phyloP scores from a whole-genome alignment of 352 stramenopile genomes.

The Globisporangium carolinianum region DNA sequence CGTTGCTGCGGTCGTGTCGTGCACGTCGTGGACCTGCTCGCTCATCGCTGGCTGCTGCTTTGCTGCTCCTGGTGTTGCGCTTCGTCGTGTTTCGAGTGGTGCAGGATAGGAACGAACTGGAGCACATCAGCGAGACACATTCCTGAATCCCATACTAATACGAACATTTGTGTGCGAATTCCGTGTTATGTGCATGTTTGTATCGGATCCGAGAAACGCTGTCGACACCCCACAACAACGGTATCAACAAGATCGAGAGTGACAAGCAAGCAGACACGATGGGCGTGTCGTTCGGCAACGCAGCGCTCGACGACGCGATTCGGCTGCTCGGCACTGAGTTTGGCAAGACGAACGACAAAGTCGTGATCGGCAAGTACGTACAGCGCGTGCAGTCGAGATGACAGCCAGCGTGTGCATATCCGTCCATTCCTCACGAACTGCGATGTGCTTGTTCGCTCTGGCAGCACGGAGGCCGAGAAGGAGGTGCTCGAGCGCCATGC shows the following conservation, averaged over 20 bases:
- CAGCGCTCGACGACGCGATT: constrained; percentile 55
- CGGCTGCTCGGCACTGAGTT: constrained; percentile 58
- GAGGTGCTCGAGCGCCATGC: constrained; percentile 50
- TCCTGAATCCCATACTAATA: too few species aligned
- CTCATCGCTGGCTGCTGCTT: too few species aligned
- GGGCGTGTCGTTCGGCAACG: constrained; percentile 15
- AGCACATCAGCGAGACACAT: too few species aligned
- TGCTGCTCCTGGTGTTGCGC: too few species aligned
- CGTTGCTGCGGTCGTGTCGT: not conserved
- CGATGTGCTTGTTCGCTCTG: not conserved
- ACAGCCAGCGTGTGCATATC: too few species aligned
- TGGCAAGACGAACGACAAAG: constrained; percentile 31
- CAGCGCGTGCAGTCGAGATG: not conserved
- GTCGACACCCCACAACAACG: too few species aligned
- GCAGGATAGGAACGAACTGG: too few species aligned
- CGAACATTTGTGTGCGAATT: too few species aligned
- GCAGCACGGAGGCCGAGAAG: constrained; percentile 56
- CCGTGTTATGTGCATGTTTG: too few species aligned
- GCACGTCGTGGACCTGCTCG: constrained; percentile 8
- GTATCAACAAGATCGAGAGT: too few species aligned
- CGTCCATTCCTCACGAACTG: not conserved
- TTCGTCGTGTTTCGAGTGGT: too few species aligned
- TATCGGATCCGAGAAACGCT: too few species aligned
- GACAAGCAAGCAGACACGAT: not conserved
- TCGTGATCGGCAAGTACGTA: constrained; percentile 55